Percentiles rank a stretch among this genome's conserved stretches.
phyloP scores from a whole-genome alignment of 2,329 filamentous ascomycete genomes.

The Exserohilum rostratum region DNA sequence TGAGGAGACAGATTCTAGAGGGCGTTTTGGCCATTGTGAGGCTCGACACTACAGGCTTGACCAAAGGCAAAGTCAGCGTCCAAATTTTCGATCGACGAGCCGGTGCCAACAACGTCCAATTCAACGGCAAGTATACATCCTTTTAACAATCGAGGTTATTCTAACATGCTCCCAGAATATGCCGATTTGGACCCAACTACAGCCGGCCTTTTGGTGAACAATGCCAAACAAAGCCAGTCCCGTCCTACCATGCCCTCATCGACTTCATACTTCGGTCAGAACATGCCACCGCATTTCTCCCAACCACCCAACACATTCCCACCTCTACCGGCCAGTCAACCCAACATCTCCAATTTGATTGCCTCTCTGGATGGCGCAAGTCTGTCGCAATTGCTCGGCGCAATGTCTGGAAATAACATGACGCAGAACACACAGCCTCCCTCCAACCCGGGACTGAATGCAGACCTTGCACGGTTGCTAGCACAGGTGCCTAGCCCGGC shows the following conservation, averaged over 20 bases:
- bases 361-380: conserved; percentile 71
- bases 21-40: conserved; percentile 86
- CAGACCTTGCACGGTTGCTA: conserved; percentile 49
- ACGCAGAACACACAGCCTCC: conserved; percentile 51
- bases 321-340: conserved; percentile 35
- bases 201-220: conserved; percentile 79
- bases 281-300: conserved; percentile 39
- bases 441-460: conserved; percentile 36
- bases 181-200: conserved; percentile 78
- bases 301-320: conserved; percentile 47
- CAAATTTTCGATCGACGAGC: conserved; percentile 83
- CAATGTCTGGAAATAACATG: conserved; percentile 53
- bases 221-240: conserved; percentile 64
- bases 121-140: conserved; percentile 62
- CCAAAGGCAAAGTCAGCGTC: conserved; percentile 74
- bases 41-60: conserved; percentile 72
- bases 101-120: conserved; percentile 77
- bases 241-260: conserved; percentile 41
- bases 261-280: conserved; percentile 38
- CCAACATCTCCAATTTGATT: conserved; percentile 69
- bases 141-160: background rate
- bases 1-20: conserved; percentile 84
- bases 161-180: conserved; percentile 65
- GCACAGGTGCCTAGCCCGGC: conserved; percentile 39
- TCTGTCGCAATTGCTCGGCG: conserved; percentile 72